Percentiles rank a stretch among this genome's conserved stretches.
phyloP scores from a whole-genome alignment of 345 rosid genomes.

The Eucalyptus sp. region DNA sequence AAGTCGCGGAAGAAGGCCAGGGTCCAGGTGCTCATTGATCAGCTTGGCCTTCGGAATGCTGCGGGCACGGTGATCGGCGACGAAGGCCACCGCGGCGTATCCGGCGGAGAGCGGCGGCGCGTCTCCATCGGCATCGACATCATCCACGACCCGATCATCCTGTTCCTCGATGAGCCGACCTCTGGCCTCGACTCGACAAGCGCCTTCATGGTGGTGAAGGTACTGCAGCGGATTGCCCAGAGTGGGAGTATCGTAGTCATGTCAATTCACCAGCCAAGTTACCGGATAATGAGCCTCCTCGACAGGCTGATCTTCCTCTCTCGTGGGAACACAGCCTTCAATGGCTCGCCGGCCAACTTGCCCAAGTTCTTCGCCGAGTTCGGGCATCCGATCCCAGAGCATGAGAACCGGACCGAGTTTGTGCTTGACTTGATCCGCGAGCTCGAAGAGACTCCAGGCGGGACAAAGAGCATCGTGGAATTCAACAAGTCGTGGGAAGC shows the following conservation, averaged over 20 bases:
- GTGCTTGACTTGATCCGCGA: conserved; percentile 80
- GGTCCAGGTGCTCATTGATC: conserved; percentile 85
- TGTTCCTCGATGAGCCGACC: conserved; percentile 91
- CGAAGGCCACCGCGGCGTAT: conserved; percentile 89
- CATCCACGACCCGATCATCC: conserved; percentile 77
- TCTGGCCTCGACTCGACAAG: conserved; percentile 94
- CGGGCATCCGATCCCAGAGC: conserved; percentile 78
- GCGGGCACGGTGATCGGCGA: conserved; percentile 89
- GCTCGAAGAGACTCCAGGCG: conserved; percentile 67
- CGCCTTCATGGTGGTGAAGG: conserved; percentile 91
- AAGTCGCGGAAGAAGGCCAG: conserved; percentile 58
- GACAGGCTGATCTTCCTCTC: conserved; percentile 76
- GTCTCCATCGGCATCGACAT: conserved; percentile 77
- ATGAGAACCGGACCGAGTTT: conserved; percentile 77
- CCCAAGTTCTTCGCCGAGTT: conserved; percentile 61
- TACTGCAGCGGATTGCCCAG: conserved; percentile 74
- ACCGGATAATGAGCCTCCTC: conserved; percentile 62
- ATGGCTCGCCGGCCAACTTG: conserved; percentile 48
- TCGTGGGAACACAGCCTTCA: conserved; percentile 63
- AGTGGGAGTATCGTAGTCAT: conserved; percentile 88
- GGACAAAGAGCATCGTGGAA: conserved; percentile 57
- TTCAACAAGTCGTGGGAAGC: conserved; percentile 61
- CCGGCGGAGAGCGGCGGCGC: conserved; percentile 88
- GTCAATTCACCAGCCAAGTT: conserved; percentile 95
- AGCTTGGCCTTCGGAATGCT: conserved; percentile 60